phyloP scores from a whole-genome alignment of 2,329 filamentous ascomycete genomes.

The Beauveria bassiana region DNA sequence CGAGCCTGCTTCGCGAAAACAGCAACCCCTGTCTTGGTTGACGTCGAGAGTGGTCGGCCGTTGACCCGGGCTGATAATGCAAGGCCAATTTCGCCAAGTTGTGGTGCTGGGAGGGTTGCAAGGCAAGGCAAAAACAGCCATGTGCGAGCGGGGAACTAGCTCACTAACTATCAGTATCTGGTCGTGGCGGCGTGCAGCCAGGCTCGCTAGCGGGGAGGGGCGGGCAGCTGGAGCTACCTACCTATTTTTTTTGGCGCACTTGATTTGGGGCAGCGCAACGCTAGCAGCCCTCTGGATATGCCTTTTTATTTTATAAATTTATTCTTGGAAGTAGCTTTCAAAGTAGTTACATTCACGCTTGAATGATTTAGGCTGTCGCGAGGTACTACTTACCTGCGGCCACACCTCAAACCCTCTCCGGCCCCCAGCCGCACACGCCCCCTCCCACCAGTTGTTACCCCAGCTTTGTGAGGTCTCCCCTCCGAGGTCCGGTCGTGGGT shows the following conservation, averaged over 20 bases:
- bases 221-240: background rate
- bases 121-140: background rate
- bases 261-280: background rate
- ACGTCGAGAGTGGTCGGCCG: too few species aligned
- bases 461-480: constrained; percentile 2
- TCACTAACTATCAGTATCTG: too few species aligned
- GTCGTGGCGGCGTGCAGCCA: background rate
- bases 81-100: too few species aligned
- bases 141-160: background rate
- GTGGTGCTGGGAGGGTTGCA: too few species aligned
- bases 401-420: background rate
- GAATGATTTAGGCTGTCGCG: too few species aligned
- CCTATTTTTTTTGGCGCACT: background rate
- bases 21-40: too few species aligned
- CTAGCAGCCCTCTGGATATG: background rate
- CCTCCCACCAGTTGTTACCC: background rate
- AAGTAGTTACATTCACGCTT: too few species aligned
- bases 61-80: too few species aligned
- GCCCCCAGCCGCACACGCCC: constrained; percentile 1
- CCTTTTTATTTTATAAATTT: too few species aligned
- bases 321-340: too few species aligned
- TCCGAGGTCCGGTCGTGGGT: background rate
- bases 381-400: background rate
- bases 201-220: background rate
- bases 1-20: too few species aligned